Evolutionary conservation across 345 rosid species (phyloP), one percentile per base, ranked within the genome.

Genomic region (Salix suchowensis): DNA sequence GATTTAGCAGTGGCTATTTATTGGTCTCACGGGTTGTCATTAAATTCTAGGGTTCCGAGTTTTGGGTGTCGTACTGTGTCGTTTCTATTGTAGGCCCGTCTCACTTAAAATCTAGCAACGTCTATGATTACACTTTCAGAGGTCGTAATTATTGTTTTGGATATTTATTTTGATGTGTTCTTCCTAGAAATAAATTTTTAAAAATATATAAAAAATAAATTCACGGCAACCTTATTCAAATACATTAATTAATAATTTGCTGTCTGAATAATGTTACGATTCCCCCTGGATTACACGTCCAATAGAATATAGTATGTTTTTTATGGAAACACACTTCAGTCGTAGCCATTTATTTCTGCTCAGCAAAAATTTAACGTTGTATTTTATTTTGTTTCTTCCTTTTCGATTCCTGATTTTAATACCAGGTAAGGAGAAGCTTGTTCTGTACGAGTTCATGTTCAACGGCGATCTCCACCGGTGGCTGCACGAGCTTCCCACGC

Each of bases 401-500:
- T 40, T 11, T 18, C 68, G 7, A 12, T 66, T 64, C 18, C 2
- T 13, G 1, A 23, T 66, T 19, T 65, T 65, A 1, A 1, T 26
- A 1, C 16, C 15, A 86, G 97, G 97, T 19, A 88, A 87, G 76
- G 97, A 93, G 86, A 95, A 95, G 90, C 84, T 95, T 26, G 83
- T 91, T 2, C 52, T 95, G 68, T 87, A 88, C 78, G 98, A 95
- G 64, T 95, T 90, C 74, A 89, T 95, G 98, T 80, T 92, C 16
- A 91, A 87, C 71, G 98, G 98, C 30, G 97, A 95, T 78, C 87
- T 95, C 58, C 89, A 89, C 86, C 88, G 89, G 24, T 95, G 97
- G 97, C 91, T 95, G 28, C 93, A 95, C 85, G 98, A 95, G 86
- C 97, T 95, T 14, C 98, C 98, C 1, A 75, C 92, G 1, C 94